A percentile compares a stretch with the other conserved stretches of the same genome.
These are phyloP conservation scores for Elaphomyces granulatus DNA, from an alignment of 495 filamentous ascomycete species.

Conservation along the genomic window DNA sequence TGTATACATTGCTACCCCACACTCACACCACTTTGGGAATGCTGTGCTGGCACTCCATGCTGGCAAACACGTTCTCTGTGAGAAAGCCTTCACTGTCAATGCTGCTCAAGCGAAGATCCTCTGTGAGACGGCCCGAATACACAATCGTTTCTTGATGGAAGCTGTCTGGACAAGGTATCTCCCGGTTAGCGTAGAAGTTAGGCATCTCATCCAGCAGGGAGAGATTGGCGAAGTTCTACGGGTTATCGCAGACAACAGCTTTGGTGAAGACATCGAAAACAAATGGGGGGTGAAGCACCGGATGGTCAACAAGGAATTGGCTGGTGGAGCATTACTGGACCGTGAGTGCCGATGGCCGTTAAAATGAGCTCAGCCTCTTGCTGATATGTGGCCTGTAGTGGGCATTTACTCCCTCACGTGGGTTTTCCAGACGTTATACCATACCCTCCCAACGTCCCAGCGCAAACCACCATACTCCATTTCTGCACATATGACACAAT, in stretches of 20 bases:
- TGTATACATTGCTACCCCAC: constrained; percentile 85
- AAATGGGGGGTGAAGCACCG: constrained; percentile 46
- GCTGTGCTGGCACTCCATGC: constrained; percentile 65
- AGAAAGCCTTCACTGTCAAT: constrained; percentile 88
- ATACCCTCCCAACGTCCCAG: constrained; percentile 45
- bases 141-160: constrained; percentile 91
- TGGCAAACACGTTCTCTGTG: constrained; percentile 81
- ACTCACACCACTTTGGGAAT: constrained; percentile 93
- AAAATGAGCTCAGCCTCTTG: too few species aligned
- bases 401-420: constrained; percentile 86
- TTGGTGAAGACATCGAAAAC: constrained; percentile 35
- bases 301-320: constrained; percentile 79
- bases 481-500: constrained; percentile 55
- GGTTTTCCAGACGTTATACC: constrained; percentile 87
- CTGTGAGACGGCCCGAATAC: constrained; percentile 55
- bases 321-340: constrained; percentile 73
- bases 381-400: constrained; percentile 38
- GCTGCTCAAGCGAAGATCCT: constrained; percentile 66
- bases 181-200: constrained; percentile 62
- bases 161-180: constrained; percentile 93
- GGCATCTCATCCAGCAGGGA: constrained; percentile 52
- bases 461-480: constrained; percentile 41
- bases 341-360: constrained; percentile 23
- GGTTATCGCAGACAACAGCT: constrained; percentile 56
- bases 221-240: constrained; percentile 65